A percentile compares a stretch with the other conserved stretches of the same genome.
Conservation (phyloP, 495 filamentous ascomycete species). For the Paragyromitra xinjiangensis region DNA sequence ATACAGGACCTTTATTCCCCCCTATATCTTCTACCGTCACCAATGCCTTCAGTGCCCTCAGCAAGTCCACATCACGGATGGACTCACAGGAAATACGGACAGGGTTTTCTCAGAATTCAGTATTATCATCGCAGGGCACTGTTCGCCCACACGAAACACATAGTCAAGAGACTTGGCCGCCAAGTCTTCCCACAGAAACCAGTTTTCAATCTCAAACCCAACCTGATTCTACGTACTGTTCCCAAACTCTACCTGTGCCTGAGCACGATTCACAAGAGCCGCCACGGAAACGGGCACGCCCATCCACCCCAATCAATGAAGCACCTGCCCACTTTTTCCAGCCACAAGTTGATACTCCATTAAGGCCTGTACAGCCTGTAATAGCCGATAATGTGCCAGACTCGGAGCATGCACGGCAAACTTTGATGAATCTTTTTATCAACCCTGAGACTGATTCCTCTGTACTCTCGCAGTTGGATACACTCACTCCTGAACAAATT, state of each 20-base stretch:
- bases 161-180: slow-evolving; percentile 68
- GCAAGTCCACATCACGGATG: slow-evolving; percentile 79
- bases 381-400: slow-evolving; percentile 72
- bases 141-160: slow-evolving; percentile 52
- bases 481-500: slow-evolving; percentile 79
- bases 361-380: slow-evolving; percentile 72
- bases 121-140: slow-evolving; percentile 44
- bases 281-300: slow-evolving; percentile 75
- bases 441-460: slow-evolving; percentile 67
- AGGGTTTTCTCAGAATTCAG: slow-evolving; percentile 59
- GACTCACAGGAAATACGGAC: slow-evolving; percentile 79
- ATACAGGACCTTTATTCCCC: slow-evolving; percentile 88
- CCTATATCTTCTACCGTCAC: slow-evolving; percentile 94
- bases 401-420: slow-evolving; percentile 75
- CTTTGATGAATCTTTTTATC: slow-evolving; percentile 88
- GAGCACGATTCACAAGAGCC: slow-evolving; percentile 75
- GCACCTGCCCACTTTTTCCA: slow-evolving; percentile 48
- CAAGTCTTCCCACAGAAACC: slow-evolving; percentile 69
- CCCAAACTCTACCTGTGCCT: slow-evolving; percentile 59
- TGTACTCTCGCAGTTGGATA: slow-evolving; percentile 61
- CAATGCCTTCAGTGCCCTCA: slow-evolving; percentile 91
- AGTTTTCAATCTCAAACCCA: slow-evolving; percentile 64
- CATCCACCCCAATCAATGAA: slow-evolving; percentile 55
- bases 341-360: slow-evolving; percentile 63
- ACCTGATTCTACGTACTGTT: slow-evolving; percentile 66